Evolutionary conservation across 2,329 filamentous ascomycete species (phyloP), one percentile per base, ranked within the genome.

Genomic region (Pyricularia sp.): DNA sequence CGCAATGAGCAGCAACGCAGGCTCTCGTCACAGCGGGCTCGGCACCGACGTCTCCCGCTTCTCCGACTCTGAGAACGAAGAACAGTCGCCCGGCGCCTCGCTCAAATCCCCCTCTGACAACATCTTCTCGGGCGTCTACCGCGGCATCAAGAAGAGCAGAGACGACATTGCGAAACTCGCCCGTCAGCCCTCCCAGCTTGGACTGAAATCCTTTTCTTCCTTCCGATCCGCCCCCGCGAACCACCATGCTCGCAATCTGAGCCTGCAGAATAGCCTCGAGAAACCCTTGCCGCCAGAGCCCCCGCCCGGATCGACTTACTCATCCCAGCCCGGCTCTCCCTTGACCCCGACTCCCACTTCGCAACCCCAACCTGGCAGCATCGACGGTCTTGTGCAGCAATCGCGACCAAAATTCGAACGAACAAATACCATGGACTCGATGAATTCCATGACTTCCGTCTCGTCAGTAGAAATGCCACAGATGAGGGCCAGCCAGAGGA

Each of bases 191-290:
- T 84, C 84, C 4, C 79, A 79, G 33, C 72, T 73, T 58, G 78
- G 76, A 67, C 74, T 81, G 61, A 81, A 79, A 69, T 73, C 77
- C 7, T 76, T 76, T 68, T 71, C 73, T 65, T 75, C 72, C 64
- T 69, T 70, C 30, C 71, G 70, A 64, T 70, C 72, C 58, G 70
- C 72, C 6, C 66, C 70, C 25, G 72, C 72, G 33, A 70, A 70
- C 10, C 71, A 74, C 78, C 84, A 87, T 86, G 85, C 78, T 69
- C 80, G 83, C 72, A 84, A 81, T 72, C 71, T 86, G 75, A 88
- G 82, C 72, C 77, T 87, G 66, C 84, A 86, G 73, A 79, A 84
- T 69, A 87, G 85, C 73, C 84, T 88, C 71, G 81, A 82, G 73
- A 88, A 88, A 75, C 85, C 86, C 66, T 76, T 88, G 26, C 86